Evolutionary conservation across 2,329 filamentous ascomycete species (phyloP), one percentile per base, ranked within the genome.

Genomic region (Sphaerulina vaccinii): DNA sequence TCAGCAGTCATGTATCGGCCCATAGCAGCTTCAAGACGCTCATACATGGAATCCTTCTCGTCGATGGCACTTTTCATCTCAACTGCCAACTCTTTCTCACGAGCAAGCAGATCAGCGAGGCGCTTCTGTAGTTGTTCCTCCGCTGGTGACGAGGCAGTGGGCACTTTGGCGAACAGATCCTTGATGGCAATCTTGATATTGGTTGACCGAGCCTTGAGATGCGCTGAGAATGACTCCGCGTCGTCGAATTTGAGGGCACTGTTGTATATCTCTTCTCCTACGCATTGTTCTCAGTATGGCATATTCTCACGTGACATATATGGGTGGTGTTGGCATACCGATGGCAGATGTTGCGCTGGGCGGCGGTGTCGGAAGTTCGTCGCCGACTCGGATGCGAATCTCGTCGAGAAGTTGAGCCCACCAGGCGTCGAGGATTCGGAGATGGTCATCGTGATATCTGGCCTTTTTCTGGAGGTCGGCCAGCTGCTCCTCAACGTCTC

Each of bases 1-100:
- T 99, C 93, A 0, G 93, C 93, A 61, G 95, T 88, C 75, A 97
- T 89, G 66, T 95, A 97, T 59, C 93, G 83, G 53, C 95, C 77
- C 4, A 90, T 95, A 13, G 92, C 93, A 27, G 83, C 86, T 67
- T 97, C 92, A 16, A 97, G 77, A 56, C 92, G 87, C 64, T 93
- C 88, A 40, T 89, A 89, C 3, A 96, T 78, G 61, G 51, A 59
- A 13, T 65, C 56, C 46, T 65, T 63, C 36, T 65, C 61, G 35
- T 66, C 64, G 40, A 66, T 59, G 27, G 62, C 58, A 21, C 47
- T 57, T 32, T 61, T 54, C 9, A 65, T 53, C 38, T 64, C 55
- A n/a, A 65, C 62, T 10, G 57, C 58, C 55, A 64, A 61, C 38
- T 64, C 84, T 68, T 97, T 99, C 68, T 97, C 89, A 5, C 83